Base-by-base conservation (phyloP, 2,329 filamentous ascomycete species). In the Colletotrichum caudatum region DNA sequence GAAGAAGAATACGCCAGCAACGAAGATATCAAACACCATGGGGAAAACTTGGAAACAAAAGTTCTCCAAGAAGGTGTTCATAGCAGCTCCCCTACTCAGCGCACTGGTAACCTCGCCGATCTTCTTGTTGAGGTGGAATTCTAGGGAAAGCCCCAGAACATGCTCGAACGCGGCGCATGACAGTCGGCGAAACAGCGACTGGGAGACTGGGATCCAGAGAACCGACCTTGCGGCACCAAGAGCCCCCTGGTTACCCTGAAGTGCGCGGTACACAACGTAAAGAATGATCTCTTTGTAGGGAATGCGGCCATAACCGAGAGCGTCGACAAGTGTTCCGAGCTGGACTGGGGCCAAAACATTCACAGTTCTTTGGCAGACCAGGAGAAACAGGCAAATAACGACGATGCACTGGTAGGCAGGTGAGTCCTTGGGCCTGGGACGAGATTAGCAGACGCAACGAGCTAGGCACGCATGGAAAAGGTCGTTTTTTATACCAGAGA, bases 101-200 rank as follows among this genome's bases (percentile, higher is more conserved):
- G 85, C 86, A 58, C 82, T 86, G 4, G 85, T 84, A 11, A 87
- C 84, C 75, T 87, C 85, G 2, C 85, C 85, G n/a, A 84, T 82
- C 53, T 84, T 81, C 73, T 87, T 87, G 75, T 82, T 84, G 1
- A 87, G 77, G 65, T 87, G 86, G 56, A 87, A 87, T 14, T 87
- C 85, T 12, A 87, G 77, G 0, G 84, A 86, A 1, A 87, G 79
- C 0, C 80, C 80, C 4, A 86, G 75, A 0, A 86, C 83, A 59
- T 86, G 85, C 66, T 85, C 82, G 37, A 86, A 87, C 1, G 84
- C 83, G 1, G 84, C 83, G 1, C 75, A 79, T 0, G 83, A 84
- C 2, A 87, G 77, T 20, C 82, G 75, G 1, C 83, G 81, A 72
- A 82, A 87, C 5, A 83, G 77, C 0, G 78, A 81, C 59, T 87